A percentile compares a stretch with the other conserved stretches of the same genome.
Evolutionary conservation across 345 rosid species (phyloP).

Genomic region (Crucihimalaya himalaica): DNA sequence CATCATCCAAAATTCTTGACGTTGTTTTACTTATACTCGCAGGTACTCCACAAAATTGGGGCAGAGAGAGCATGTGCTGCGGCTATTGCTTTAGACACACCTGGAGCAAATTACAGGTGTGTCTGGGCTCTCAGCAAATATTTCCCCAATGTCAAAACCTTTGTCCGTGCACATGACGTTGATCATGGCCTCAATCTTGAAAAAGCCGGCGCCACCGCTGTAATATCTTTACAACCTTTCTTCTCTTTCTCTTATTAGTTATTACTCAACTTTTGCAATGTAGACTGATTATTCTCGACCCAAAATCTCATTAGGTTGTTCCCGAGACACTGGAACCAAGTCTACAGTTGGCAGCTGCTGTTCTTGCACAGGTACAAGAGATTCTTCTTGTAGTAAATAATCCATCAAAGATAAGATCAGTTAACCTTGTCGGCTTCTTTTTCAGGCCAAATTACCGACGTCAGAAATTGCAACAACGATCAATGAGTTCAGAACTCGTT

Average conservation of each 20-base stretch:
- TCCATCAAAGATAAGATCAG: background rate
- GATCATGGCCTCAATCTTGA: slow-evolving; percentile 96
- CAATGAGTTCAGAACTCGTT: slow-evolving; percentile 90
- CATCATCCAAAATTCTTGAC: background rate
- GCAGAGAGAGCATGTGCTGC: slow-evolving; percentile 98
- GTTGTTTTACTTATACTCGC: background rate
- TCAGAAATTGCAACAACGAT: slow-evolving; percentile 92
- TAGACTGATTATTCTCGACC: slow-evolving; percentile 14
- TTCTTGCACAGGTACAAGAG: slow-evolving; percentile 85
- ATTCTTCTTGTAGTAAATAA: background rate
- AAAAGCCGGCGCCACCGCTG: slow-evolving; percentile 98
- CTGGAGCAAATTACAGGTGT: slow-evolving; percentile 99
- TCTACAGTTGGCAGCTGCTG: slow-evolving; percentile 98
- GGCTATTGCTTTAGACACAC: slow-evolving; percentile 89
- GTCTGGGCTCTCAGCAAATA: slow-evolving; percentile 99
- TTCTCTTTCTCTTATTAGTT: background rate
- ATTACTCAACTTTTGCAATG: background rate
- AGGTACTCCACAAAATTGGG: slow-evolving; percentile 96
- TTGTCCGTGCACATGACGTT: slow-evolving; percentile 97
- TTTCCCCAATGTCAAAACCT: slow-evolving; percentile 95
- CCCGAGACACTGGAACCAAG: slow-evolving; percentile 99
- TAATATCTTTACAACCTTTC: slow-evolving; percentile 40
- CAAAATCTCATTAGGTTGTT: slow-evolving; percentile 65
- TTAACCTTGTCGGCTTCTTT: slow-evolving; percentile 1
- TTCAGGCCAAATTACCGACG: slow-evolving; percentile 78